Conservation (phyloP, 2,329 filamentous ascomycete species). For the Graphilbum ipis-grandicollis region DNA sequence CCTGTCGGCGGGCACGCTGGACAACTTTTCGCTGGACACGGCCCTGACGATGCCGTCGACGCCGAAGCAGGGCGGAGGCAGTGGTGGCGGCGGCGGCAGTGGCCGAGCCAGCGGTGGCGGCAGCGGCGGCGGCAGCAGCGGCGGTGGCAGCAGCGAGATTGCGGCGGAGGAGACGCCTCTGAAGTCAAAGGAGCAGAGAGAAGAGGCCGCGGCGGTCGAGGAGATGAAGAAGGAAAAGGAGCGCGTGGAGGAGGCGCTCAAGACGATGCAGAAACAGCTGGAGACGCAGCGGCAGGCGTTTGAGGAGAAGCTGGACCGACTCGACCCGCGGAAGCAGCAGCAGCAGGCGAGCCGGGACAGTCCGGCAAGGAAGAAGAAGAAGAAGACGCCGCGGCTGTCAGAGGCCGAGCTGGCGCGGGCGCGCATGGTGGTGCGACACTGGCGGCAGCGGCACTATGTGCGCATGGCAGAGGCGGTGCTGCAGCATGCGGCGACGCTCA, state of each 20-base stretch:
- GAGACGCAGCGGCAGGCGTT: slow-evolving; percentile 70
- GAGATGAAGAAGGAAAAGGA: slow-evolving; percentile 70
- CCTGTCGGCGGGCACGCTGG: slow-evolving; percentile 81
- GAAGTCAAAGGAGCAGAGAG: too few relatives aligned
- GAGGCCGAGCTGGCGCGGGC: slow-evolving; percentile 58
- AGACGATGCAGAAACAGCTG: slow-evolving; percentile 76
- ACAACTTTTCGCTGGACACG: slow-evolving; percentile 93
- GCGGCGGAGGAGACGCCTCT: slow-evolving; percentile 61
- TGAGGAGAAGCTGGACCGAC: slow-evolving; percentile 65
- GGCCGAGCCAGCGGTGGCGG: background rate
- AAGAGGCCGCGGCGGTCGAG: slow-evolving; percentile 60
- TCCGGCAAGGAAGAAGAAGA: too few relatives aligned
- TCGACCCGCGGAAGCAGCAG: slow-evolving; percentile 45
- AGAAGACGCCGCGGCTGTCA: slow-evolving; percentile 33
- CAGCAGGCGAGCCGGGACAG: slow-evolving; percentile 34
- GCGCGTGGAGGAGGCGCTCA: slow-evolving; percentile 73
- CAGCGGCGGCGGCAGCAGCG: slow-evolving; percentile 49
- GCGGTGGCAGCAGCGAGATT: slow-evolving; percentile 64
- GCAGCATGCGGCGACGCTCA: slow-evolving; percentile 71
- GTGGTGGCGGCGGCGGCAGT: background rate
- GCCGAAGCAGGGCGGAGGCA: slow-evolving; percentile 55
- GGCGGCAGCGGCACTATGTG: slow-evolving; percentile 75
- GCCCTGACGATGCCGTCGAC: slow-evolving; percentile 88
- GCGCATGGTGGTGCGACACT: slow-evolving; percentile 49
- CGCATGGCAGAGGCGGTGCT: slow-evolving; percentile 85